phyloP scores from a whole-genome alignment of 768 basidiomycete species.

The Dioszegia crocea region DNA sequence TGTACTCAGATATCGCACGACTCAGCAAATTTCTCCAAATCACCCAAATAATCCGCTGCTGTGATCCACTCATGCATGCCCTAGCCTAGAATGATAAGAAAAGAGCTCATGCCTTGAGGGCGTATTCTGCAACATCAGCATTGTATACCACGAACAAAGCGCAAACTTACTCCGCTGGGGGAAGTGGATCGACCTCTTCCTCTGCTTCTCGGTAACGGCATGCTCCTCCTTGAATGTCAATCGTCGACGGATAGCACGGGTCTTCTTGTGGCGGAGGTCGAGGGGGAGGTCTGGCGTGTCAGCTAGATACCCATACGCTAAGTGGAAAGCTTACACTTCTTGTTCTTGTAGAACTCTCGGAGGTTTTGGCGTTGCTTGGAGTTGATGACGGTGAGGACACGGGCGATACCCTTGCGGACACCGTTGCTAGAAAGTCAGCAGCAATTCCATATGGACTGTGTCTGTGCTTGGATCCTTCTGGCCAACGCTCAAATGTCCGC shows the following conservation, averaged over 20 bases:
- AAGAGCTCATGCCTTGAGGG: slow-evolving; percentile 68
- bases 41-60: too few relatives aligned
- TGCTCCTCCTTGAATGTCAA: slow-evolving; percentile 84
- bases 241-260: slow-evolving; percentile 93
- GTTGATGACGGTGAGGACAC: slow-evolving; percentile 97
- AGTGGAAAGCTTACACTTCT: slow-evolving; percentile 42
- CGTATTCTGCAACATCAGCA: slow-evolving; percentile 59
- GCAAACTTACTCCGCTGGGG: slow-evolving; percentile 61
- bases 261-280: slow-evolving; percentile 96
- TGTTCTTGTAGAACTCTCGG: slow-evolving; percentile 97
- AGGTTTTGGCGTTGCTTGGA: slow-evolving; percentile 95
- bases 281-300: slow-evolving; percentile 65
- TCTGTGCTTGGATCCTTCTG: too few relatives aligned
- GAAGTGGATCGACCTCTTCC: slow-evolving; percentile 93
- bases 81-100: slow-evolving; percentile 10
- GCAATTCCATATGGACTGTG: not conserved
- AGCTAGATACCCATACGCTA: not conserved
- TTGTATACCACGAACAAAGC: not conserved
- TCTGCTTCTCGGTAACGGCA: slow-evolving; percentile 84
- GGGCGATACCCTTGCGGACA: slow-evolving; percentile 97
- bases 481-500: not conserved
- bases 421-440: slow-evolving; percentile 60
- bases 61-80: slow-evolving; percentile 29
- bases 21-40: too few relatives aligned
- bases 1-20: too few relatives aligned